A percentile compares a stretch with the other conserved stretches of the same genome.
Evolutionary conservation across 1,139 yeast genomes (phyloP).

Genomic region (Lodderomyces oxycetoniae): DNA sequence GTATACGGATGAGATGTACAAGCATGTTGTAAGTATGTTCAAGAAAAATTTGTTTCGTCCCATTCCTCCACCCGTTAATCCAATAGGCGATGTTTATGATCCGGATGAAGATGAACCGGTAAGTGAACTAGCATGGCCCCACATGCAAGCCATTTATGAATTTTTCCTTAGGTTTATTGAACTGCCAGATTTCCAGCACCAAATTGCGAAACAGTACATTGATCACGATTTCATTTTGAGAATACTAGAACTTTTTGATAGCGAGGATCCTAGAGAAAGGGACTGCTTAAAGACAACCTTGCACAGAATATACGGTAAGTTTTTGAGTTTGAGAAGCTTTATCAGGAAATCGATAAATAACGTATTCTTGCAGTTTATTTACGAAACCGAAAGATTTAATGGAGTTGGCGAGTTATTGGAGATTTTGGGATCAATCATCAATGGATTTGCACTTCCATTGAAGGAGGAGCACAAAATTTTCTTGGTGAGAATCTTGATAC

Average conservation of each 20-base stretch:
- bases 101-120: slow-evolving; percentile 99
- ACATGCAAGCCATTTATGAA: slow-evolving; percentile 95
- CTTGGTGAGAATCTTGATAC: slow-evolving; percentile 80
- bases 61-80: slow-evolving; percentile 97
- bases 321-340: slow-evolving; percentile 81
- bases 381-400: slow-evolving; percentile 93
- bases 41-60: slow-evolving; percentile 86
- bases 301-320: slow-evolving; percentile 94
- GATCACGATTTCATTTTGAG: slow-evolving; percentile 85
- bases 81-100: slow-evolving; percentile 91
- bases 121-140: slow-evolving; percentile 97
- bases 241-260: slow-evolving; percentile 83
- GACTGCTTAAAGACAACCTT: slow-evolving; percentile 92
- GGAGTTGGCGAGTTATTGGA: slow-evolving; percentile 95
- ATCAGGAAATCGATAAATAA: slow-evolving; percentile 89
- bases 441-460: slow-evolving; percentile 95
- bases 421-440: slow-evolving; percentile 91
- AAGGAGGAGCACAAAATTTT: slow-evolving; percentile 96
- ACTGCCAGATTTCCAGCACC: slow-evolving; percentile 91
- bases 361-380: slow-evolving; percentile 86
- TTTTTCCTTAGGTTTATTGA: slow-evolving; percentile 90
- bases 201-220: slow-evolving; percentile 86
- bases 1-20: slow-evolving; percentile 87
- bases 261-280: slow-evolving; percentile 95
- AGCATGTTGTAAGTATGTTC: slow-evolving; percentile 86